phyloP scores from a whole-genome alignment of 2,329 filamentous ascomycete genomes.

The Cladosporium velox region DNA sequence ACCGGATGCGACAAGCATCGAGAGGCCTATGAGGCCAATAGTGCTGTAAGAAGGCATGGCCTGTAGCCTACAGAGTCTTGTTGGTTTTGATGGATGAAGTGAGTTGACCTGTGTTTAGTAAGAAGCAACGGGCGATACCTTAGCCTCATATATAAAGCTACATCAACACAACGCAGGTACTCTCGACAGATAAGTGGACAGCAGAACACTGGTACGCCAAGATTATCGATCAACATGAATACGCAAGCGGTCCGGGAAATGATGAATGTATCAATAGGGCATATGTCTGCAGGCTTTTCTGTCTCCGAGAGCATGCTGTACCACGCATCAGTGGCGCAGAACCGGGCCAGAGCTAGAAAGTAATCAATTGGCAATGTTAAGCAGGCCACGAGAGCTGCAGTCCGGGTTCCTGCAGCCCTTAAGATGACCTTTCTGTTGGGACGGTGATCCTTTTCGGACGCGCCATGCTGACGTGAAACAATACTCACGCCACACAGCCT shows the following conservation, averaged over 20 bases:
- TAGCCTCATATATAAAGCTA: not conserved
- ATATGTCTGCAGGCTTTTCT: not conserved
- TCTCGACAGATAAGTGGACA: not conserved
- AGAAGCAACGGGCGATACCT: not conserved
- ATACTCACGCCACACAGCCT: not conserved
- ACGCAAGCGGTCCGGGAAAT: conserved; percentile 12
- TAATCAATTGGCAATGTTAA: not conserved
- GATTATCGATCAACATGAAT: conserved; percentile 7
- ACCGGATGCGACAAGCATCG: conserved; percentile 14
- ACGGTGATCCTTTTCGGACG: not conserved
- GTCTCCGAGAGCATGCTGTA: conserved; percentile 11
- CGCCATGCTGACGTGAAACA: conserved; percentile 2
- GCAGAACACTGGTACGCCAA: not conserved
- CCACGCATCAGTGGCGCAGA: not conserved
- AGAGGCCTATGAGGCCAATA: conserved; percentile 7
- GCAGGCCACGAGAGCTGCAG: not conserved
- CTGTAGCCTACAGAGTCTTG: not conserved
- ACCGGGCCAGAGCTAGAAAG: not conserved
- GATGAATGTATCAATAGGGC: conserved; percentile 9
- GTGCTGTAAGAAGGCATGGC: conserved; percentile 5
- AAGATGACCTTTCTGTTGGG: not conserved
- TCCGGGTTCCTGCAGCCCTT: conserved; percentile 7
- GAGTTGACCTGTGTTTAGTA: not conserved
- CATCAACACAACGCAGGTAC: not conserved
- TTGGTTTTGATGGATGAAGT: not conserved